Conservation (phyloP, 805 yeast species). For the Millerozyma acaciae region DNA sequence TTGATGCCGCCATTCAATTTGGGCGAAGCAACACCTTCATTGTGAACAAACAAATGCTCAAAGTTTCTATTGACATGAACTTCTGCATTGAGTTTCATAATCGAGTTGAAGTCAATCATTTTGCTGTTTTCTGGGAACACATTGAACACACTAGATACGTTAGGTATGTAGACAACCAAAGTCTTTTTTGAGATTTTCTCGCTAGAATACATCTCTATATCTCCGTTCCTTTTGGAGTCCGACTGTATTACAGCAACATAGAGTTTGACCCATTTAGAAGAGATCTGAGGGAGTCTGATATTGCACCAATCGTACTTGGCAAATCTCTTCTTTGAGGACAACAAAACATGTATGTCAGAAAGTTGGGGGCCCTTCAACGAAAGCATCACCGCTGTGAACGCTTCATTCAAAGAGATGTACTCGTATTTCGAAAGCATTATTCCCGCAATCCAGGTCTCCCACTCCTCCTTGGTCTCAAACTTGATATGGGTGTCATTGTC, state of each 20-base stretch:
- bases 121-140: constrained; percentile 56
- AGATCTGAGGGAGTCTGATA: constrained; percentile 54
- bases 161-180: constrained; percentile 47
- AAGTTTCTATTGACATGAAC: constrained; percentile 43
- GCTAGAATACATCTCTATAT: constrained; percentile 50
- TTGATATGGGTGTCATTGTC: constrained; percentile 23
- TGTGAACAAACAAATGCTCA: constrained; percentile 29
- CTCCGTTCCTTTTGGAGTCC: constrained; percentile 44
- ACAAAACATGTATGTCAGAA: constrained; percentile 55
- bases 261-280: constrained; percentile 57
- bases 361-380: constrained; percentile 54
- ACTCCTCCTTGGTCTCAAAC: constrained; percentile 18
- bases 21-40: constrained; percentile 5
- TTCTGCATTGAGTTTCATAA: constrained; percentile 54
- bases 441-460: constrained; percentile 43
- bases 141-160: constrained; percentile 46
- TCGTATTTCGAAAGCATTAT: constrained; percentile 55
- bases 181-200: constrained; percentile 48
- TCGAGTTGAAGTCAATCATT: constrained; percentile 54
- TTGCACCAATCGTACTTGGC: constrained; percentile 59
- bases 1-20: constrained; percentile 21
- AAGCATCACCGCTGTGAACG: constrained; percentile 61
- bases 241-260: constrained; percentile 48
- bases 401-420: constrained; percentile 52
- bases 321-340: constrained; percentile 46